A percentile compares a stretch with the other conserved stretches of the same genome.
Conservation (phyloP, 2,329 filamentous ascomycete species). For the Furcasterigmium furcatum region DNA sequence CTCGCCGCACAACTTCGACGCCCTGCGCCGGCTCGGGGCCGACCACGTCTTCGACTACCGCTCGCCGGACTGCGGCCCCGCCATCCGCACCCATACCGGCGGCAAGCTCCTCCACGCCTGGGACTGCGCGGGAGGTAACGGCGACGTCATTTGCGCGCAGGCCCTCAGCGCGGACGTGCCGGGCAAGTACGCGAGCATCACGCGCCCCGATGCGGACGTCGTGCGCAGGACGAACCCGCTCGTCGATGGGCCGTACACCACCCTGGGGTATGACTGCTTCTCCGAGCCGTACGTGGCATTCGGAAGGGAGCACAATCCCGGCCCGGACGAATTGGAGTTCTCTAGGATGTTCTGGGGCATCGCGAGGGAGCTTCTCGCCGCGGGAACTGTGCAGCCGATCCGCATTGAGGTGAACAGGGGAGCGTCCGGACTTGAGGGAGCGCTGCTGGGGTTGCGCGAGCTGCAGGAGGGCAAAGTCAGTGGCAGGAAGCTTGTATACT, state of each 20-base stretch:
- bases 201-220: too few relatives aligned
- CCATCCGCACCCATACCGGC: slow-evolving; percentile 19
- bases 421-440: neutral
- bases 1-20: slow-evolving; percentile 30
- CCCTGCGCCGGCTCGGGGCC: slow-evolving; percentile 24
- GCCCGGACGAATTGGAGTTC: too few relatives aligned
- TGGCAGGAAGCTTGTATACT: slow-evolving; percentile 1
- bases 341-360: too few relatives aligned
- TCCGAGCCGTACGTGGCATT: slow-evolving; percentile 33
- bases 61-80: slow-evolving; percentile 12
- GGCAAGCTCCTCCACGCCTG: slow-evolving; percentile 19
- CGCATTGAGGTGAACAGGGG: neutral
- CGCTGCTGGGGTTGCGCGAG: neutral
- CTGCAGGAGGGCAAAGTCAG: neutral
- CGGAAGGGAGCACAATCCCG: slow-evolving; percentile 21
- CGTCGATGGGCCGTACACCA: too few relatives aligned
- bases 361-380: too few relatives aligned
- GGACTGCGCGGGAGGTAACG: slow-evolving; percentile 16
- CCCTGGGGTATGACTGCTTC: slow-evolving; percentile 1
- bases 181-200: too few relatives aligned
- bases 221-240: too few relatives aligned
- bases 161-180: slow-evolving; percentile 2
- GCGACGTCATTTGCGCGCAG: slow-evolving; percentile 16
- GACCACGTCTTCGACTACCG: slow-evolving; percentile 27
- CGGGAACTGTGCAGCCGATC: too few relatives aligned